Base-by-base conservation (phyloP, 768 basidiomycete species). In the Podaxis pistillaris region DNA sequence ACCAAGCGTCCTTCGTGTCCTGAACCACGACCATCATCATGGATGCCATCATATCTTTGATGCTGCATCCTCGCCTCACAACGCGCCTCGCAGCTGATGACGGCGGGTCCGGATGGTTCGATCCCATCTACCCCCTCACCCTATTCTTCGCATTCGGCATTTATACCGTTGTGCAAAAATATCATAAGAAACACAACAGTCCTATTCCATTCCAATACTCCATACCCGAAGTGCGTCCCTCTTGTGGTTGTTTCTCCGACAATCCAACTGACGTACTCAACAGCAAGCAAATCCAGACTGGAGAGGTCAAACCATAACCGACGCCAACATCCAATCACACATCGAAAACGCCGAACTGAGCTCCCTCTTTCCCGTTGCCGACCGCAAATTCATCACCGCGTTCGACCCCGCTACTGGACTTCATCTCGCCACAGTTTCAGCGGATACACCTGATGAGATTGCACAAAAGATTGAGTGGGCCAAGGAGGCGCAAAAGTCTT, bases 361-460 rank as follows among this genome's bases (percentile, higher is more conserved):
- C 40, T 86, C 88, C 2, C 70, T 79, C 1, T 69, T 81, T 49
- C 70, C 74, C 12, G 71, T 82, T 33, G 71, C 76, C 1, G 80
- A 79, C 44, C 78, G 84, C 51, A 80, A 86, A 46, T 94, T 90
- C 70, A 90, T 98, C 63, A 98, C 96, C 1, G 88, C 89, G 71
- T 98, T 86, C 68, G 96, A 98, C 73, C 96, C 96, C 13, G 87
- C 94, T 3, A 96, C 92, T 13, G 88, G 87, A 22, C 80, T 90
- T 44, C 94, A 96, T 68, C 80, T 97, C 55, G 84, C 78, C 44
- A 96, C 94, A 0, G 73, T 87, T 58, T 77, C 93, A 5, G 90
- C 95, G 1, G 93, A 95, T 69, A 83, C 86, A 64, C 81, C 80
- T 44, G 78, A 75, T 12, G 89, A 93, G 65, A 96, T 98, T 41